A percentile compares a stretch with the other conserved stretches of the same genome.
These are phyloP conservation scores for Chaetomium tenue DNA, from an alignment of 495 filamentous ascomycete species.

Conservation along the genomic window DNA sequence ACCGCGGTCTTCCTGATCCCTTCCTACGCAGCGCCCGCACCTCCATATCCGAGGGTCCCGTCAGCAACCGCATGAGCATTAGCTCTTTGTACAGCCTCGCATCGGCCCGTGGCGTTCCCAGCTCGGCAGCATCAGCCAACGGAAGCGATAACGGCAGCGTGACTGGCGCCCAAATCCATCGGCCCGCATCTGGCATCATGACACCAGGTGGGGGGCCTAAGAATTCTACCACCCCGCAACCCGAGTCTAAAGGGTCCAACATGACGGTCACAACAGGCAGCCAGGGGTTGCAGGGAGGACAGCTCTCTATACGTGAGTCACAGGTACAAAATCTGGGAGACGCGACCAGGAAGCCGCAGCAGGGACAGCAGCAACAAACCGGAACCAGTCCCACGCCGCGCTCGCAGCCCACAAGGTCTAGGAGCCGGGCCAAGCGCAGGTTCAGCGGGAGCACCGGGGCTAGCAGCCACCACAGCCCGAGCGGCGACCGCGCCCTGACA, in stretches of 20 bases:
- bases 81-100: constrained; percentile 64
- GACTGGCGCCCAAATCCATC: constrained; percentile 24
- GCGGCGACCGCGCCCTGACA: constrained; percentile 50
- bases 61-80: constrained; percentile 61
- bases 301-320: constrained; percentile 46
- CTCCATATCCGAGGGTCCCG: constrained; percentile 40
- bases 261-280: constrained; percentile 55
- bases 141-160: constrained; percentile 44
- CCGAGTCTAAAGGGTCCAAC: constrained; percentile 53
- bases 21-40: constrained; percentile 45
- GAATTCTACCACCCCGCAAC: constrained; percentile 36
- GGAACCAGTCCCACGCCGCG: constrained; percentile 27
- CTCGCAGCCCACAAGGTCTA: constrained; percentile 57
- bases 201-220: constrained; percentile 34
- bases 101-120: constrained; percentile 51
- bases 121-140: constrained; percentile 45
- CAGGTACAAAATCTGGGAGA: constrained; percentile 35
- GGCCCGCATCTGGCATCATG: constrained; percentile 42
- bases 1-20: constrained; percentile 46
- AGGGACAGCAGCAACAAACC: constrained; percentile 16
- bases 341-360: constrained; percentile 30
- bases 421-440: constrained; percentile 70
- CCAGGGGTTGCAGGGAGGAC: constrained; percentile 39
- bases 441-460: constrained; percentile 73
- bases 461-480: constrained; percentile 65